phyloP scores from a whole-genome alignment of 805 yeast genomes.

The Komagataella pseudopastoris region DNA sequence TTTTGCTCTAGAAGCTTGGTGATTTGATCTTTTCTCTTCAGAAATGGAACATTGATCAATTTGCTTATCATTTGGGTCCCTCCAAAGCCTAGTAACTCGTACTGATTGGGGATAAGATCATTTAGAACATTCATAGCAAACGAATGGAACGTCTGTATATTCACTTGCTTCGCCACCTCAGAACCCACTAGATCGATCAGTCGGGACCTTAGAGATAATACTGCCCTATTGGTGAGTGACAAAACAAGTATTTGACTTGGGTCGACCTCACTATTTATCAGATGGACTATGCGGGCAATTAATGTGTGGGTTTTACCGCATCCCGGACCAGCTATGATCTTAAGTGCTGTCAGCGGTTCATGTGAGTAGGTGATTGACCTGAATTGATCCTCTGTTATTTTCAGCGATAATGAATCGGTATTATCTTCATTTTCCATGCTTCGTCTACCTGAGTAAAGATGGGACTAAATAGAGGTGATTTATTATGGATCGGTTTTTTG shows the following conservation, averaged over 20 bases:
- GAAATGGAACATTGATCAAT: neutral
- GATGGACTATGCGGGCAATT: slow-evolving; percentile 34
- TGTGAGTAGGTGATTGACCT: slow-evolving; percentile 29
- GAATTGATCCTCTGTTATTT: slow-evolving; percentile 31
- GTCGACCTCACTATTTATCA: slow-evolving; percentile 22
- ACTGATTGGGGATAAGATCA: slow-evolving; percentile 15
- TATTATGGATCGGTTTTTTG: neutral
- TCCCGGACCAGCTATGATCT: slow-evolving; percentile 60
- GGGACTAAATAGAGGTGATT: neutral
- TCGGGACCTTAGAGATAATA: slow-evolving; percentile 26
- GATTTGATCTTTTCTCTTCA: slow-evolving; percentile 4
- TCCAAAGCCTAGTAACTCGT: slow-evolving; percentile 28
- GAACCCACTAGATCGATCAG: slow-evolving; percentile 19
- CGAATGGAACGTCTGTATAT: slow-evolving; percentile 50
- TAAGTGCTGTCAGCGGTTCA: slow-evolving; percentile 24
- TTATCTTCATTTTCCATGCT: neutral
- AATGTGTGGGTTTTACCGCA: slow-evolving; percentile 59
- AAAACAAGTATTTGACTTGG: slow-evolving; percentile 49
- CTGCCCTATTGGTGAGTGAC: slow-evolving; percentile 60
- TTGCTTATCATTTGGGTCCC: neutral
- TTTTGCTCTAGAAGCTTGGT: slow-evolving; percentile 8
- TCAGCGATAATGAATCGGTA: neutral
- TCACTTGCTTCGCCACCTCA: slow-evolving; percentile 19
- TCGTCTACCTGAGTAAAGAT: neutral
- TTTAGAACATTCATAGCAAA: slow-evolving; percentile 38